Conservation (phyloP, 306 rosid genomes). For the Cucurbita ficifolia region DNA sequence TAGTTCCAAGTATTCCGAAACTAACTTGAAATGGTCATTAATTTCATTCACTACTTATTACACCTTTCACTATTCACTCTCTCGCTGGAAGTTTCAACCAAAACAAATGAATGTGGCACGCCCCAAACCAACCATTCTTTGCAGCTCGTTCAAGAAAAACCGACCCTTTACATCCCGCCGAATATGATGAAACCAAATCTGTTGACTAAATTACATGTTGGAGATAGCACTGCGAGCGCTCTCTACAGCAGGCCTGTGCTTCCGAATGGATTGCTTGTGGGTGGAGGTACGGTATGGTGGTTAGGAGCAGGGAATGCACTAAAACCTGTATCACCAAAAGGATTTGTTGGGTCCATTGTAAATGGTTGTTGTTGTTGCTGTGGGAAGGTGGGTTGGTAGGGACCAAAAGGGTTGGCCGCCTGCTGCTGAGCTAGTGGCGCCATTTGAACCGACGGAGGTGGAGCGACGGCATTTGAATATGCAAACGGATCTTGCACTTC, state of each 20-base stretch:
- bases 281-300: constrained; percentile 42
- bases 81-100: constrained; percentile 20
- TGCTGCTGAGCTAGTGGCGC: constrained; percentile 53
- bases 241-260: constrained; percentile 63
- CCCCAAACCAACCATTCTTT: constrained; percentile 1
- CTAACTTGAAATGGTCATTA: not conserved
- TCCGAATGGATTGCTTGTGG: constrained; percentile 81
- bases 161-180: constrained; percentile 25
- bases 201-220: constrained; percentile 7
- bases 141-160: constrained; percentile 20
- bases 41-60: constrained; percentile 26
- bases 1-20: constrained; percentile 1
- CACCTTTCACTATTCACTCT: constrained; percentile 18
- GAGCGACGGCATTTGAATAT: constrained; percentile 43
- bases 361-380: constrained; percentile 48
- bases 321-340: constrained; percentile 75
- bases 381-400: constrained; percentile 45
- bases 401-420: constrained; percentile 78
- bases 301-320: constrained; percentile 49
- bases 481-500: constrained; percentile 86
- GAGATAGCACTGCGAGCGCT: not conserved
- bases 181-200: constrained; percentile 37
- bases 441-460: constrained; percentile 66
- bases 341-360: constrained; percentile 64
- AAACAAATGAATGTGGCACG: constrained; percentile 14